Percentiles rank a stretch among this genome's conserved stretches.
These are phyloP conservation scores for Helicocarpus griseus DNA, from an alignment of 2,329 filamentous ascomycete species.

Conservation along the genomic window DNA sequence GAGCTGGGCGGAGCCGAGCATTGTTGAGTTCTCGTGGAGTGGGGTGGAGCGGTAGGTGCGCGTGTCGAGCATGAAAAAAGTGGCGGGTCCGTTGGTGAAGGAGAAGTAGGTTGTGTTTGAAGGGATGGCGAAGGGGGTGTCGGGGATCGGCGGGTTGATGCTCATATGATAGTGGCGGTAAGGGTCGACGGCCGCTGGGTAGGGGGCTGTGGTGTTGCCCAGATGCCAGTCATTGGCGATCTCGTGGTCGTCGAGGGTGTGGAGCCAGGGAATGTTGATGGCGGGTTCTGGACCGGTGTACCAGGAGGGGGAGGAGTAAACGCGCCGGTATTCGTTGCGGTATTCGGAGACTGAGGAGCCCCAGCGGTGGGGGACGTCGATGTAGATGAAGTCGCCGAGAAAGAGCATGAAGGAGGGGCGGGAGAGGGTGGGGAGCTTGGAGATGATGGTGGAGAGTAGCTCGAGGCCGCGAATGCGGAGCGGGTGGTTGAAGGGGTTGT, in stretches of 20 bases:
- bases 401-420: slow-evolving; percentile 51
- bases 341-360: slow-evolving; percentile 67
- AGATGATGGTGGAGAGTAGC: slow-evolving; percentile 63
- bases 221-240: slow-evolving; percentile 86
- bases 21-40: slow-evolving; percentile 56
- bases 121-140: slow-evolving; percentile 41
- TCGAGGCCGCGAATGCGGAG: slow-evolving; percentile 72
- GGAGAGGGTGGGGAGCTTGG: slow-evolving; percentile 50
- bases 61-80: slow-evolving; percentile 92
- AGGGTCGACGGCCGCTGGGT: slow-evolving; percentile 68
- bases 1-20: slow-evolving; percentile 74
- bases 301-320: slow-evolving; percentile 97
- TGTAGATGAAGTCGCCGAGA: slow-evolving; percentile 40
- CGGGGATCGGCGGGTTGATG: slow-evolving; percentile 63
- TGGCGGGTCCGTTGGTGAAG: slow-evolving; percentile 81
- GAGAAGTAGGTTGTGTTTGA: slow-evolving; percentile 70
- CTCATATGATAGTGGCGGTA: slow-evolving; percentile 79
- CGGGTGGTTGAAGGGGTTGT: slow-evolving; percentile 72
- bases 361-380: slow-evolving; percentile 73
- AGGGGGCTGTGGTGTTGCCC: slow-evolving; percentile 69
- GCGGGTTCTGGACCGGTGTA: slow-evolving; percentile 48
- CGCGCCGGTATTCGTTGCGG: slow-evolving; percentile 80
- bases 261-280: slow-evolving; percentile 75
- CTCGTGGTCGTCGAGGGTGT: slow-evolving; percentile 94
- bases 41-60: slow-evolving; percentile 64